phyloP scores from a whole-genome alignment of 495 filamentous ascomycete species.

The Penicillium dipodomyicola region DNA sequence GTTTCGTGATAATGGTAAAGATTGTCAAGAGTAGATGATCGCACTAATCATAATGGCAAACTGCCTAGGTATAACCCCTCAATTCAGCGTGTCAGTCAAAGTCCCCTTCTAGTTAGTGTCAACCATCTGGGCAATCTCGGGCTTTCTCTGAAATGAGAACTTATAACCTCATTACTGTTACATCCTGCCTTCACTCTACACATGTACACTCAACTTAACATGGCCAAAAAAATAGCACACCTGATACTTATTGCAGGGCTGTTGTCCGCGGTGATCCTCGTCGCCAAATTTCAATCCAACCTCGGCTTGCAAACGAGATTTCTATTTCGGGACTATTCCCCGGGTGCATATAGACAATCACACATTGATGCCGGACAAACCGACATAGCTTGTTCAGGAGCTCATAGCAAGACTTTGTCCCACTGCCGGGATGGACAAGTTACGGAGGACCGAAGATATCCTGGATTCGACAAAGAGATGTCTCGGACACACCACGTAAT shows the following conservation, averaged over 20 bases:
- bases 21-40: not conserved
- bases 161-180: conserved; percentile 1
- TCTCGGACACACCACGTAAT: conserved; percentile 31
- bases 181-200: not conserved
- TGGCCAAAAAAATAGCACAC: conserved; percentile 7
- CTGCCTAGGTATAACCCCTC: not conserved
- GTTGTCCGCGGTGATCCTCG: conserved; percentile 6
- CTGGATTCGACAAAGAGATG: conserved; percentile 7
- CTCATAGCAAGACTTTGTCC: not conserved
- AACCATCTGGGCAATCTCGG: not conserved
- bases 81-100: not conserved
- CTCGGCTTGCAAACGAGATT: conserved; percentile 5
- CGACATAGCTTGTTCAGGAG: not conserved
- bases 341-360: not conserved
- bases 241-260: conserved; percentile 9
- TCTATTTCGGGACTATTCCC: conserved; percentile 1
- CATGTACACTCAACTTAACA: conserved; percentile 4
- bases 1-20: not conserved
- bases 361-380: conserved; percentile 1
- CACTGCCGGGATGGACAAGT: not conserved
- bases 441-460: not conserved
- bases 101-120: conserved; percentile 1
- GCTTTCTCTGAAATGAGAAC: not conserved
- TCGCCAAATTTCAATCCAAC: conserved; percentile 6
- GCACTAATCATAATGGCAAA: too few relatives aligned